phyloP scores from a whole-genome alignment of 108 stramenopile species.

The Chaetoceros muelleri region DNA sequence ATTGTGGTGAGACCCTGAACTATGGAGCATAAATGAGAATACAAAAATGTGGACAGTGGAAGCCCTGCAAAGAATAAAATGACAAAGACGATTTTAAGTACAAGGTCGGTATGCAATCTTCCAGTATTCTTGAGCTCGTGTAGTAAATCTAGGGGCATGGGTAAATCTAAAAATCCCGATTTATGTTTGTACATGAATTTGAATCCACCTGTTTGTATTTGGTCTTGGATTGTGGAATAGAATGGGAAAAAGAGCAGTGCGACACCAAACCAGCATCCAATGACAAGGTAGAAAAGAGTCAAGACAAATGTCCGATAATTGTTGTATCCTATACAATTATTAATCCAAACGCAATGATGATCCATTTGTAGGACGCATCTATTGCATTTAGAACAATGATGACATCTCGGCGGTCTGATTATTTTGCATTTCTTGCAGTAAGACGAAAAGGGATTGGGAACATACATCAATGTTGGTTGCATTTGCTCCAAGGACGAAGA shows the following conservation, averaged over 20 bases:
- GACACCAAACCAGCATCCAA: constrained; percentile 56
- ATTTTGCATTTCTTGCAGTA: constrained; percentile 51
- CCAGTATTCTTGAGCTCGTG: constrained; percentile 2
- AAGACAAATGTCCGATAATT: constrained; percentile 74
- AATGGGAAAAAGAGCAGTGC: constrained; percentile 41
- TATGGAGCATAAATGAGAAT: constrained; percentile 28
- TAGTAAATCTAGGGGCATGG: constrained; percentile 30
- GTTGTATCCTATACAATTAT: constrained; percentile 91
- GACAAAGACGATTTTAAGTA: constrained; percentile 31
- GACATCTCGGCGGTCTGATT: constrained; percentile 59
- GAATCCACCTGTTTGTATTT: constrained; percentile 33
- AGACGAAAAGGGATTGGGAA: constrained; percentile 28
- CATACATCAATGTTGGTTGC: constrained; percentile 4
- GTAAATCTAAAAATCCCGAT: constrained; percentile 56
- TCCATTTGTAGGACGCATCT: constrained; percentile 79
- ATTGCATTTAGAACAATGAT: constrained; percentile 62
- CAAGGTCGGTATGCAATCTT: constrained; percentile 7
- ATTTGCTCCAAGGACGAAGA: background rate
- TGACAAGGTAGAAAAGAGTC: constrained; percentile 38
- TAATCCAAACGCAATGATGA: constrained; percentile 97
- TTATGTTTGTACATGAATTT: constrained; percentile 27
- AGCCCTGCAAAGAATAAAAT: constrained; percentile 25
- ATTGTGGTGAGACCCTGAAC: constrained; percentile 26
- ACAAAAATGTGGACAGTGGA: constrained; percentile 17
- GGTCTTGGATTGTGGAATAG: constrained; percentile 25